A percentile compares a stretch with the other conserved stretches of the same genome.
Conservation (phyloP, 495 filamentous ascomycete species). For the Podospora pseudocomata region DNA sequence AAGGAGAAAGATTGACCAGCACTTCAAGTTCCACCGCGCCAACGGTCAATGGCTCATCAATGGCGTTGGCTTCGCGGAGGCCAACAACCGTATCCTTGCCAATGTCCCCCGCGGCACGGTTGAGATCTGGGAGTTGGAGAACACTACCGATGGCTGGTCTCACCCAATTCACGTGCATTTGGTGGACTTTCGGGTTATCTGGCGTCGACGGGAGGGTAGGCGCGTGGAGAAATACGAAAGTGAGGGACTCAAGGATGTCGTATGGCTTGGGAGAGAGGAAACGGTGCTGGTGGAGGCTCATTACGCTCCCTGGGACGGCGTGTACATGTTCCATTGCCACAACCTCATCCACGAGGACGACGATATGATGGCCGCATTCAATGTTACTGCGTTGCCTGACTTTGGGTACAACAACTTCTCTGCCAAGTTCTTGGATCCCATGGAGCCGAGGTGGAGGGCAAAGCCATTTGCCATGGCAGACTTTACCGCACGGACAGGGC, state of each 20-base stretch:
- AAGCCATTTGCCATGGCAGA: constrained; percentile 7
- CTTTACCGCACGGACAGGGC: background rate
- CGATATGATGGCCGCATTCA: constrained; percentile 58
- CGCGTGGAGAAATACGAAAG: constrained; percentile 45
- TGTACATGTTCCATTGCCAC: constrained; percentile 55
- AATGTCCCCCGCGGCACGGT: constrained; percentile 39
- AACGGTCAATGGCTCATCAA: constrained; percentile 46
- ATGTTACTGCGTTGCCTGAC: constrained; percentile 40
- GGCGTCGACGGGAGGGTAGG: constrained; percentile 34
- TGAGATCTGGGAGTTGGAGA: constrained; percentile 49
- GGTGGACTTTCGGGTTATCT: constrained; percentile 52
- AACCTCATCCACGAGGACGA: constrained; percentile 55
- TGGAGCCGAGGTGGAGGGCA: constrained; percentile 21
- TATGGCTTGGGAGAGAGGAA: constrained; percentile 43
- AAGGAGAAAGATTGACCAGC: constrained; percentile 32
- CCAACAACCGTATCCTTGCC: constrained; percentile 46
- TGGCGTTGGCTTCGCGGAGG: constrained; percentile 45
- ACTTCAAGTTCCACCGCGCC: constrained; percentile 42
- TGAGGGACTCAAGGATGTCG: constrained; percentile 48
- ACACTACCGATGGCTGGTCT: constrained; percentile 40
- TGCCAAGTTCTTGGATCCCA: constrained; percentile 27
- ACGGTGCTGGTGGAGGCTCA: constrained; percentile 44
- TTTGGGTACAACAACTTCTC: constrained; percentile 42
- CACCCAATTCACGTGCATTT: constrained; percentile 57
- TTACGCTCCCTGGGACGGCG: constrained; percentile 48